A percentile compares a stretch with the other conserved stretches of the same genome.
These are phyloP conservation scores for Mycosphaerelloides madeirae DNA, from an alignment of 2,329 filamentous ascomycete species.

Conservation along the genomic window DNA sequence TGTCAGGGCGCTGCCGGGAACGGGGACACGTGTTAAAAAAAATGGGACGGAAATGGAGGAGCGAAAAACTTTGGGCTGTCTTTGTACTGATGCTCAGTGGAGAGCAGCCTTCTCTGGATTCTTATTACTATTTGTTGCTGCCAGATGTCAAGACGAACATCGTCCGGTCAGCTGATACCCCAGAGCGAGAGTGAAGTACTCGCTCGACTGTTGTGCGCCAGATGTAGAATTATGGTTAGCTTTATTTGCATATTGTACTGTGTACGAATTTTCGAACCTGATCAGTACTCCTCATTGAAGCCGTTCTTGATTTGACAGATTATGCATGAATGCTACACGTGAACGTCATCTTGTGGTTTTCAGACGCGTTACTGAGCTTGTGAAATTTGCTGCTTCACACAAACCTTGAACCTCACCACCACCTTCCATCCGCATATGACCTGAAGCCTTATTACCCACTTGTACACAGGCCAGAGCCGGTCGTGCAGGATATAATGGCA, in stretches of 20 bases:
- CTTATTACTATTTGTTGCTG: no score
- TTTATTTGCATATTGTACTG: no score
- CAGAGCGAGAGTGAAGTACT: constrained; percentile 10
- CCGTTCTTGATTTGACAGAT: no score
- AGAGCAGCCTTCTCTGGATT: constrained; percentile 10
- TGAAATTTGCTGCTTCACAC: constrained; percentile 1
- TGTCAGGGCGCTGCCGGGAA: no score
- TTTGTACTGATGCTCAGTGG: constrained; percentile 6
- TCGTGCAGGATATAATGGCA: constrained; percentile 55
- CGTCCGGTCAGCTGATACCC: constrained; percentile 20
- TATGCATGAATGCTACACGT: no score
- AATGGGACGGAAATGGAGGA: no score
- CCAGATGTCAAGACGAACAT: constrained; percentile 9
- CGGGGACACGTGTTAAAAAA: no score
- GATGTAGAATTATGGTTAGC: no score
- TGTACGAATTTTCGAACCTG: no score
- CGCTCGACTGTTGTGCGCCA: constrained; percentile 12
- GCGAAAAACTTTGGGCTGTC: neutral
- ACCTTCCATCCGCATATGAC: neutral
- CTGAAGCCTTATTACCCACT: neutral
- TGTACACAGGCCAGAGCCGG: neutral
- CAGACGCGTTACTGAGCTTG: no score
- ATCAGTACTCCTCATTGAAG: no score
- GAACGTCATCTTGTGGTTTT: no score
- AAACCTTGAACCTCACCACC: constrained; percentile 1